Conservation (phyloP, 169 alveolate genomes). For the Plasmodium reichenowi region DNA sequence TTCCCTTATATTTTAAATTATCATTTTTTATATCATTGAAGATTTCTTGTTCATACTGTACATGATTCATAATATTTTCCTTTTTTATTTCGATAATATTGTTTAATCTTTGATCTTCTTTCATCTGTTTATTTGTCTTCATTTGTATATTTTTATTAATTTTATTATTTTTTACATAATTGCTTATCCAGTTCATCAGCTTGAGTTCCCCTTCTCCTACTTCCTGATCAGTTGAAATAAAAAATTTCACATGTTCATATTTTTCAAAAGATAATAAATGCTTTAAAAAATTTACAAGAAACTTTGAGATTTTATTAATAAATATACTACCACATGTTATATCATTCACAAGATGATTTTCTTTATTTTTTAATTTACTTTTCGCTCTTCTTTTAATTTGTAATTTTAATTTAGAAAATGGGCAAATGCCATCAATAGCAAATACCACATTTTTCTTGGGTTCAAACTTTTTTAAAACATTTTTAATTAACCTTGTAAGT, state of each 20-base stretch:
- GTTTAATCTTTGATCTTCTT: not conserved
- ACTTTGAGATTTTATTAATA: conserved; percentile 58
- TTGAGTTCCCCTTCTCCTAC: conserved; percentile 83
- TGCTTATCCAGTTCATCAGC: conserved; percentile 79
- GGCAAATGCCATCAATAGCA: conserved; percentile 83
- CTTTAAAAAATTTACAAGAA: conserved; percentile 70
- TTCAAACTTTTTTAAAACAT: conserved; percentile 56
- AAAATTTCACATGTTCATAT: conserved; percentile 53
- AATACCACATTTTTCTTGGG: conserved; percentile 77
- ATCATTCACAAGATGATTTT: conserved; percentile 25
- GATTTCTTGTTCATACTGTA: not conserved
- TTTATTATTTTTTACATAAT: not conserved
- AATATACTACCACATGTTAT: conserved; percentile 81
- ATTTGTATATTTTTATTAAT: not conserved
- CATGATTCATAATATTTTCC: not conserved
- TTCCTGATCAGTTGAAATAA: conserved; percentile 75
- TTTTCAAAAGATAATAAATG: conserved; percentile 31
- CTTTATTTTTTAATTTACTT: conserved; percentile 6
- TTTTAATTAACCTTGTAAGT: conserved; percentile 62
- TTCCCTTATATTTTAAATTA: not conserved
- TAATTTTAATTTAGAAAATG: conserved; percentile 78
- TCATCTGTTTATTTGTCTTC: too few relatives aligned
- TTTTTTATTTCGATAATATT: not conserved
- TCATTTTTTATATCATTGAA: not conserved
- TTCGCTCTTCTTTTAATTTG: conserved; percentile 77